These are phyloP conservation scores for Xylaria arbuscula DNA, from an alignment of 2,329 filamentous ascomycete genomes.

Conservation along the genomic window DNA sequence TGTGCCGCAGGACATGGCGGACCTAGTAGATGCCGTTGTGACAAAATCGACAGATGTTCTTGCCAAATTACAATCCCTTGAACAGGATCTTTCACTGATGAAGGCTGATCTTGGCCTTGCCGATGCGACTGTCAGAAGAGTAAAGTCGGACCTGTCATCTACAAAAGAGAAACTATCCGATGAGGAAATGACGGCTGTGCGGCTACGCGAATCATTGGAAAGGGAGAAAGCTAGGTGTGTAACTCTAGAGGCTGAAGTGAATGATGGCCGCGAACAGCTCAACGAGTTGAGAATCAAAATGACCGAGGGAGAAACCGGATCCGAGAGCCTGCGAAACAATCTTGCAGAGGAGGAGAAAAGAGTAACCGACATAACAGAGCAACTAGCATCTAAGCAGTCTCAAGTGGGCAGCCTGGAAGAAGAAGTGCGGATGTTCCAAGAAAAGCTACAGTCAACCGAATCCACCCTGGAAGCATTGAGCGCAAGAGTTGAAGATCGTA, in stretches of 20 bases:
- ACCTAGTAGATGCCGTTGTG: slow-evolving; percentile 70
- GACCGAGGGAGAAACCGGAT: slow-evolving; percentile 84
- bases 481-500: slow-evolving; percentile 74
- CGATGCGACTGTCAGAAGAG: slow-evolving; percentile 63
- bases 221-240: slow-evolving; percentile 65
- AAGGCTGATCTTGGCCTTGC: slow-evolving; percentile 72
- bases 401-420: slow-evolving; percentile 80
- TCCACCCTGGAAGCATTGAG: slow-evolving; percentile 62
- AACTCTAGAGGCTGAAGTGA: slow-evolving; percentile 67
- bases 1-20: slow-evolving; percentile 65
- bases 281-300: slow-evolving; percentile 76
- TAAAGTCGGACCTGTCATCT: slow-evolving; percentile 68
- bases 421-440: slow-evolving; percentile 75
- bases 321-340: slow-evolving; percentile 78
- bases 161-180: slow-evolving; percentile 63
- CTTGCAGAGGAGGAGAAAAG: slow-evolving; percentile 81
- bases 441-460: slow-evolving; percentile 69
- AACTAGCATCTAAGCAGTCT: slow-evolving; percentile 80
- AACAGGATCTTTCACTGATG: slow-evolving; percentile 69
- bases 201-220: slow-evolving; percentile 64
- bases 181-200: slow-evolving; percentile 63
- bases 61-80: slow-evolving; percentile 68
- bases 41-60: slow-evolving; percentile 68
- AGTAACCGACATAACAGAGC: slow-evolving; percentile 73
- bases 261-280: slow-evolving; percentile 76